These are phyloP conservation scores for Cutaneotrichosporon curvatum DNA, from an alignment of 1,284 basidiomycete species.

Conservation along the genomic window DNA sequence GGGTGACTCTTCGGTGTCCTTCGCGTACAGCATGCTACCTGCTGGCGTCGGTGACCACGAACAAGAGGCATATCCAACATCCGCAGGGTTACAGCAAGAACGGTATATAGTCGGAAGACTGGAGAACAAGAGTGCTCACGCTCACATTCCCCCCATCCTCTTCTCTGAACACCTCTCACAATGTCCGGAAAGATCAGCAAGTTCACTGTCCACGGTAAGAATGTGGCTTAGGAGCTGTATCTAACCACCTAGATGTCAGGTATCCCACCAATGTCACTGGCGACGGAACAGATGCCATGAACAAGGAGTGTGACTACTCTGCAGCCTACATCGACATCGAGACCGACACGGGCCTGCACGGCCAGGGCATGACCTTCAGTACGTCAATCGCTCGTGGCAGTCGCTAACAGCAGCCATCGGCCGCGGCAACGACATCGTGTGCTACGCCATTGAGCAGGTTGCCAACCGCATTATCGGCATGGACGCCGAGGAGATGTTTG, in stretches of 20 bases:
- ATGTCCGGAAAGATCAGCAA: constrained; percentile 38
- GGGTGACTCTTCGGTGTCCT: no score
- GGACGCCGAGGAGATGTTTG: constrained; percentile 72
- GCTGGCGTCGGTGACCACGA: no score
- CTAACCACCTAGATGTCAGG: constrained; percentile 57
- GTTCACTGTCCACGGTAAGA: constrained; percentile 45
- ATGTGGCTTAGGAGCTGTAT: background rate
- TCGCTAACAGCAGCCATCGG: constrained; percentile 58
- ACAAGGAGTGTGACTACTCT: constrained; percentile 90
- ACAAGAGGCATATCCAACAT: no score
- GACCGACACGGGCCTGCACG: constrained; percentile 61
- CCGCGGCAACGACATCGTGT: constrained; percentile 88
- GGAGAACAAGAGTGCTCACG: no score
- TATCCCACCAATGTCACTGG: constrained; percentile 72
- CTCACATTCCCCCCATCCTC: no score
- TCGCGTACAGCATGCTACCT: no score
- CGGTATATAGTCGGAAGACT: no score
- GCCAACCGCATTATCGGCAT: constrained; percentile 76
- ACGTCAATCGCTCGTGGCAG: no score
- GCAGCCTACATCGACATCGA: constrained; percentile 77
- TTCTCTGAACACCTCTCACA: constrained; percentile 8
- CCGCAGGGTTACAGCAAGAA: no score
- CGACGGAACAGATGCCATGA: constrained; percentile 87
- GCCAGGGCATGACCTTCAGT: constrained; percentile 90
- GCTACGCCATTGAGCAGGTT: constrained; percentile 68